These are phyloP conservation scores for Aphanomyces euteiches DNA, from an alignment of 352 stramenopile genomes.

Conservation along the genomic window DNA sequence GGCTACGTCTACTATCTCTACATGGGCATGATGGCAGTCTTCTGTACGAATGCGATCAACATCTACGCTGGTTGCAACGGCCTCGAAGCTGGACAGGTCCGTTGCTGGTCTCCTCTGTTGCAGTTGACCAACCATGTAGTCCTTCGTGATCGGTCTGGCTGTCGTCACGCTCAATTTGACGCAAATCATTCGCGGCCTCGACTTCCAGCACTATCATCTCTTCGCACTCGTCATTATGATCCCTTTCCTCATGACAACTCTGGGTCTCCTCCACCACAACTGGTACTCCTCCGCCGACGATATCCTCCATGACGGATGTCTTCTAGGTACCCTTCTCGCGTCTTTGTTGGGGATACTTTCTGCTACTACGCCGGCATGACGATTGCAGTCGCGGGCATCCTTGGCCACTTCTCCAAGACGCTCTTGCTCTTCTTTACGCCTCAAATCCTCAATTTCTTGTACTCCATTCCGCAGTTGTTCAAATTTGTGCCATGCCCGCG, in stretches of 20 bases:
- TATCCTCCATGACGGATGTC: neutral
- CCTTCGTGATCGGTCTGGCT: slow-evolving; percentile 88
- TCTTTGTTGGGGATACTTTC: slow-evolving; percentile 99
- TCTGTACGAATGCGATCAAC: slow-evolving; percentile 99
- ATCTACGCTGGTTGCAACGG: slow-evolving; percentile 99
- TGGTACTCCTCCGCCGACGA: slow-evolving; percentile 46
- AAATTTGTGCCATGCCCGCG: slow-evolving; percentile 97
- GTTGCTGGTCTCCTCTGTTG: slow-evolving; percentile 43
- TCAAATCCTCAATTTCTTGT: slow-evolving; percentile 99
- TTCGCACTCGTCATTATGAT: slow-evolving; percentile 97
- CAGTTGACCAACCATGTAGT: slow-evolving; percentile 38
- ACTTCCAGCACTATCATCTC: slow-evolving; percentile 89
- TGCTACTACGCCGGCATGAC: slow-evolving; percentile 99
- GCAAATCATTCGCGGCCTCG: slow-evolving; percentile 85
- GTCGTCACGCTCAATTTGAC: slow-evolving; percentile 95
- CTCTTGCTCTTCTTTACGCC: slow-evolving; percentile 97
- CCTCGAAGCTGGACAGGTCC: slow-evolving; percentile 93
- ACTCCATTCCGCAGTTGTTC: slow-evolving; percentile 97
- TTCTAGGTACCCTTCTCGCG: slow-evolving; percentile 85
- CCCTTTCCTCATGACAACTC: slow-evolving; percentile 91
- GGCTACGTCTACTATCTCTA: slow-evolving; percentile 96
- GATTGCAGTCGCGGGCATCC: slow-evolving; percentile 94
- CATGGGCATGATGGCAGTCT: slow-evolving; percentile 98
- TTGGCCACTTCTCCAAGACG: slow-evolving; percentile 98
- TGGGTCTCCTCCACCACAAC: slow-evolving; percentile 95